phyloP scores from a whole-genome alignment of 148 eudicot genomes.

The Silene conica region DNA sequence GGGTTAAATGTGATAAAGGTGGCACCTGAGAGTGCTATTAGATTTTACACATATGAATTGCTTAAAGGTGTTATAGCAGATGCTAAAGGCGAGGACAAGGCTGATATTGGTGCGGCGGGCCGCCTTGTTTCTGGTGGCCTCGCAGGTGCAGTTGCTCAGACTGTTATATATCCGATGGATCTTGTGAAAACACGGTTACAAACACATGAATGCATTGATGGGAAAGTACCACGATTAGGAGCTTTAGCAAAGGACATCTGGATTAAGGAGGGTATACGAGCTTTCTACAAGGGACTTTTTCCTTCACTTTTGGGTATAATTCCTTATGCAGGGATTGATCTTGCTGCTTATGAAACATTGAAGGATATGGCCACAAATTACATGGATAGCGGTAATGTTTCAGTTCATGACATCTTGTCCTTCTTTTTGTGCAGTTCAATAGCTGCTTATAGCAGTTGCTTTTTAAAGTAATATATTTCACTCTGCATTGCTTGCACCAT shows the following conservation, averaged over 20 bases:
- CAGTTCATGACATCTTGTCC: neutral
- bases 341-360: slow-evolving; percentile 84
- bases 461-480: slow-evolving; percentile 14
- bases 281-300: slow-evolving; percentile 77
- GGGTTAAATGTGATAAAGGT: slow-evolving; percentile 89
- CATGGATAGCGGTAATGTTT: slow-evolving; percentile 59
- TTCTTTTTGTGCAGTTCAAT: neutral
- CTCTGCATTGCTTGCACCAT: slow-evolving; percentile 7
- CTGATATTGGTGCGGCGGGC: slow-evolving; percentile 65
- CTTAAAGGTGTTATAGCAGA: slow-evolving; percentile 61
- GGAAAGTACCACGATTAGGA: slow-evolving; percentile 59
- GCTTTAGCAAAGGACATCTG: slow-evolving; percentile 71
- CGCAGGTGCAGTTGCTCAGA: slow-evolving; percentile 96
- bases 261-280: slow-evolving; percentile 83
- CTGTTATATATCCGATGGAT: slow-evolving; percentile 92
- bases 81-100: slow-evolving; percentile 53
- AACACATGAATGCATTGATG: slow-evolving; percentile 51
- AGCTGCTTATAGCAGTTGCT: neutral
- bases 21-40: slow-evolving; percentile 94
- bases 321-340: slow-evolving; percentile 97
- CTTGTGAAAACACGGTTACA: slow-evolving; percentile 93
- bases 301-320: slow-evolving; percentile 92
- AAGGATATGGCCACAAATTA: slow-evolving; percentile 73
- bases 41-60: slow-evolving; percentile 82
- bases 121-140: slow-evolving; percentile 85